These are phyloP conservation scores for Pseudogymnoascus sp. DNA, from an alignment of 2,329 filamentous ascomycete genomes.

Conservation along the genomic window DNA sequence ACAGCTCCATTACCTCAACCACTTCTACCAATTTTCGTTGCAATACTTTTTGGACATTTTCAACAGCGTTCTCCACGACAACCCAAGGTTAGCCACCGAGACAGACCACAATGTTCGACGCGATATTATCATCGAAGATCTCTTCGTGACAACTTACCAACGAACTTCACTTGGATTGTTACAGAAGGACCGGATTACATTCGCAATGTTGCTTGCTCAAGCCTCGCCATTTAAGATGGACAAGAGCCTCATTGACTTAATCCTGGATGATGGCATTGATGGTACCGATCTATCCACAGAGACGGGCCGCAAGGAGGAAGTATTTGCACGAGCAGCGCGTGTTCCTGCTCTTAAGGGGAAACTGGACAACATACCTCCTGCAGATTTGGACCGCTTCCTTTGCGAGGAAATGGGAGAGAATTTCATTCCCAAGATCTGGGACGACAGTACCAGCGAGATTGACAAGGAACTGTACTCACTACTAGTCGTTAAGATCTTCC, in stretches of 20 bases:
- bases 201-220: slow-evolving; percentile 91
- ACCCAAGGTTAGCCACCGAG: slow-evolving; percentile 64
- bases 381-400: slow-evolving; percentile 76
- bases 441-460: slow-evolving; percentile 53
- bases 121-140: slow-evolving; percentile 81
- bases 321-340: slow-evolving; percentile 61
- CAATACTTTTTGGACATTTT: slow-evolving; percentile 99
- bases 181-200: slow-evolving; percentile 88
- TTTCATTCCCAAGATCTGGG: slow-evolving; percentile 71
- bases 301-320: slow-evolving; percentile 56
- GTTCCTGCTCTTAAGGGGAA: slow-evolving; percentile 68
- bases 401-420: slow-evolving; percentile 81
- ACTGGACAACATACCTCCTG: slow-evolving; percentile 54
- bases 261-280: slow-evolving; percentile 71
- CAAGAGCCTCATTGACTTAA: slow-evolving; percentile 75
- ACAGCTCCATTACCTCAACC: slow-evolving; percentile 95
- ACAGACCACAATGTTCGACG: slow-evolving; percentile 73
- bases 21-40: slow-evolving; percentile 98
- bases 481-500: slow-evolving; percentile 86
- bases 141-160: slow-evolving; percentile 88
- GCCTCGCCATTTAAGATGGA: slow-evolving; percentile 97
- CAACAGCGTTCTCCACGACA: slow-evolving; percentile 78
- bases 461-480: slow-evolving; percentile 79
- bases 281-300: slow-evolving; percentile 74
- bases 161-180: slow-evolving; percentile 88